A percentile compares a stretch with the other conserved stretches of the same genome.
Conservation (phyloP, 345 rosid species). For the Camelina laxa region DNA sequence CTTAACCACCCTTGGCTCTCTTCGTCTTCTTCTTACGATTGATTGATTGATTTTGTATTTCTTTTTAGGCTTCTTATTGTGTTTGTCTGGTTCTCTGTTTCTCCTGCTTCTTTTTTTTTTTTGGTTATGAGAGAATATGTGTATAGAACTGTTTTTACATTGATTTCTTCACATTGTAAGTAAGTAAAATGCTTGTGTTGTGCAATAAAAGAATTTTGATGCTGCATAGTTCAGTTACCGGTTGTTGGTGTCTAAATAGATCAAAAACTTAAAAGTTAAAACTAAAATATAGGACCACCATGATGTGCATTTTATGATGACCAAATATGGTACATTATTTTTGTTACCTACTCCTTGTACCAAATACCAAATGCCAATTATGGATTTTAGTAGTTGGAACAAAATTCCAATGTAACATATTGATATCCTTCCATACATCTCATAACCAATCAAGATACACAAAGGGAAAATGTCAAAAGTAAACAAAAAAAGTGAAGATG, state of each 20-base stretch:
- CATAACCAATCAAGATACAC: not conserved
- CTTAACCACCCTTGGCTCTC: slow-evolving; percentile 91
- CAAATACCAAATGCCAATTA: slow-evolving; percentile 32
- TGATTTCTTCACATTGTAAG: slow-evolving; percentile 33
- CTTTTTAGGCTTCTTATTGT: slow-evolving; percentile 17
- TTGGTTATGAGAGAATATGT: slow-evolving; percentile 33
- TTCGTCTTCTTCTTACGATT: slow-evolving; percentile 41
- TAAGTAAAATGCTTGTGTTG: slow-evolving; percentile 21
- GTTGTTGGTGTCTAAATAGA: not conserved
- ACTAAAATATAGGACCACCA: slow-evolving; percentile 20
- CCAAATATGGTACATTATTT: slow-evolving; percentile 18
- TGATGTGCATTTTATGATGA: slow-evolving; percentile 8
- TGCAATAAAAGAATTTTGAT: not conserved
- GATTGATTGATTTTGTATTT: not conserved
- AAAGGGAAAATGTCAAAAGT: too few relatives aligned
- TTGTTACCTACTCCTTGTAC: slow-evolving; percentile 20
- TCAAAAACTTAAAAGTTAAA: not conserved
- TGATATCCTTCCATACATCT: not conserved
- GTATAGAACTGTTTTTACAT: slow-evolving; percentile 25
- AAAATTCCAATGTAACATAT: slow-evolving; percentile 21
- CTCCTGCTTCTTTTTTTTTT: not conserved
- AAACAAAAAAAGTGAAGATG: too few relatives aligned
- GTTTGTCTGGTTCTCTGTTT: slow-evolving; percentile 26
- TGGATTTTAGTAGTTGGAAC: slow-evolving; percentile 31
- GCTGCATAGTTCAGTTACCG: not conserved